Percentiles rank a stretch among this genome's conserved stretches.
Evolutionary conservation across 2,329 filamentous ascomycete genomes (phyloP).

Genomic region (Penicillium rolfsii): DNA sequence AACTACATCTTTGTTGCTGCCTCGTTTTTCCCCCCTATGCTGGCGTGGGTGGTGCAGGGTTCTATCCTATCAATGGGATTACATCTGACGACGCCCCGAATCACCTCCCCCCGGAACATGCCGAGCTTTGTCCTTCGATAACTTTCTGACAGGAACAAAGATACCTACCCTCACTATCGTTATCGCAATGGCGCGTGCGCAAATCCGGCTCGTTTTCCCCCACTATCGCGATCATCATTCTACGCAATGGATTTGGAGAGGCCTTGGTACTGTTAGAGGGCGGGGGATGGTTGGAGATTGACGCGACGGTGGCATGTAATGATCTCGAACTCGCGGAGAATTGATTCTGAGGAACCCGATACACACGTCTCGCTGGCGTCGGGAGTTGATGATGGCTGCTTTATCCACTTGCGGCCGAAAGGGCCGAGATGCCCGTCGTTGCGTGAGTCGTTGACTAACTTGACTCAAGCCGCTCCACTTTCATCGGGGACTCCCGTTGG

Average conservation of each 20-base stretch:
- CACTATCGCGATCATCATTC: background rate
- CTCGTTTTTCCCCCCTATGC: background rate
- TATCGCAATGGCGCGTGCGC: background rate
- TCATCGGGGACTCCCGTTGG: constrained; percentile 6
- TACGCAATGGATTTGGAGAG: background rate
- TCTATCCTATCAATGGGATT: background rate
- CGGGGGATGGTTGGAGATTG: background rate
- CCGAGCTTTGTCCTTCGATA: background rate
- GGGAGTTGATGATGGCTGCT: background rate
- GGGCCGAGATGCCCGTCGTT: background rate
- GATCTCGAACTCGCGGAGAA: background rate
- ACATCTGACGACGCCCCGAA: background rate
- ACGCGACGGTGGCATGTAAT: background rate
- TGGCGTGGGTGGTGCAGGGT: constrained; percentile 9
- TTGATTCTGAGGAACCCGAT: background rate
- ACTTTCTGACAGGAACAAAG: background rate
- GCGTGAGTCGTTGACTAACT: background rate
- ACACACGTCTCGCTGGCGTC: background rate
- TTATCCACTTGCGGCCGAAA: background rate
- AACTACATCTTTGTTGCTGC: constrained; percentile 8
- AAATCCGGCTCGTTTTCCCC: background rate
- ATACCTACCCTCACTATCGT: background rate
- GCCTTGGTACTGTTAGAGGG: background rate
- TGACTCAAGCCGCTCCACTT: constrained; percentile 1
- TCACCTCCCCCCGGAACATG: background rate